phyloP scores from a whole-genome alignment of 306 rosid genomes.

The Hippophae rhamnoides region DNA sequence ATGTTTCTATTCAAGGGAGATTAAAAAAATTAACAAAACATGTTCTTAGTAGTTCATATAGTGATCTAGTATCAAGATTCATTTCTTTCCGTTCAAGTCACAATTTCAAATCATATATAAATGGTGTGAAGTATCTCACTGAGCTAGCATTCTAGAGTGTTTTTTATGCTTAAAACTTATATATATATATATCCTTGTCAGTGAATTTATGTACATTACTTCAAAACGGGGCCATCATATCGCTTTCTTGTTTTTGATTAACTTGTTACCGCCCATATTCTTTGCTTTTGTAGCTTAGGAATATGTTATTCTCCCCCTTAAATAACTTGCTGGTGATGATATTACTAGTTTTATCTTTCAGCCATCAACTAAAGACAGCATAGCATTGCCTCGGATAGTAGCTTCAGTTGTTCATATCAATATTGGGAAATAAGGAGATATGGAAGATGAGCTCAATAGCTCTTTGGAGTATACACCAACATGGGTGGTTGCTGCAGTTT shows the following conservation, averaged over 20 bases:
- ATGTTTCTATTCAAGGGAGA: no score
- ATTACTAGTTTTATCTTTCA: background rate
- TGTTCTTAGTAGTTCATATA: no score
- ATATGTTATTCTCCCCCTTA: conserved; percentile 29
- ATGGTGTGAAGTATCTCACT: no score
- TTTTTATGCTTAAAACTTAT: no score
- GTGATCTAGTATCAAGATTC: no score
- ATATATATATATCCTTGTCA: background rate
- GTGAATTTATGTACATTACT: conserved; percentile 14
- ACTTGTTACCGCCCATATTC: conserved; percentile 9
- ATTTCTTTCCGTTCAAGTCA: no score
- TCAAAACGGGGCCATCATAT: conserved; percentile 20
- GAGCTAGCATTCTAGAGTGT: no score
- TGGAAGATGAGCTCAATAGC: conserved; percentile 37
- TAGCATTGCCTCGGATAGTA: background rate
- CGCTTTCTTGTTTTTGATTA: background rate
- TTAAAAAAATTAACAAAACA: no score
- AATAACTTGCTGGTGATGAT: background rate
- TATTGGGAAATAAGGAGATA: background rate
- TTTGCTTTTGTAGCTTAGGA: conserved; percentile 15
- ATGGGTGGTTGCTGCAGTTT: conserved; percentile 81
- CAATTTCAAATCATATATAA: no score
- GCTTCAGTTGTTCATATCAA: no score
- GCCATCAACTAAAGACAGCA: conserved; percentile 3
- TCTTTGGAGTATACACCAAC: conserved; percentile 79